Evolutionary conservation across 257 asterid species (phyloP), one percentile per base, ranked within the genome.

Genomic region (Fraxinus quadrangulata): DNA sequence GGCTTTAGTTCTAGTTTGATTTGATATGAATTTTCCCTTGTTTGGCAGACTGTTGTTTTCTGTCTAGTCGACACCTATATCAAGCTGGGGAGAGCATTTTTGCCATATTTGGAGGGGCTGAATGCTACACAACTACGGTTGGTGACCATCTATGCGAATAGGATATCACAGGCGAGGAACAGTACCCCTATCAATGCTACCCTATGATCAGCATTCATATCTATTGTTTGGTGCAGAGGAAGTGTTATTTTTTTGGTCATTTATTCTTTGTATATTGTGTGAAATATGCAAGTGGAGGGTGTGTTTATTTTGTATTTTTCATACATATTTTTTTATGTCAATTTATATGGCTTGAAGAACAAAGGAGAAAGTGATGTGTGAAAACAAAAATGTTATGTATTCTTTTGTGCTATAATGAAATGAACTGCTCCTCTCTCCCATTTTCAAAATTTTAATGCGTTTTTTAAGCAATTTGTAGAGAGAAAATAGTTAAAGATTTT

Each of bases 91-190:
- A 93, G 88, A 87, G 92, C 94, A 73, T 95, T 95, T 79, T 83
- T 93, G 86, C 99, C 99, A 47, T 90, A 93, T 80, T 76, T 95
- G 93, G 97, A 92, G 73, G 98, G 98, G 54, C 92, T 95, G 34
- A 95, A 91, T 71, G 92, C 96, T 82, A 95, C 98, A 3, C 99
- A 95, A 78, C 83, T 91, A 49, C 86, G 98, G 17, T 75, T 95
- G 86, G 99, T 95, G 79, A 95, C 98, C 26, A 93, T 95, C 67
- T 95, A 95, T 36, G 99, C 99, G 0, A 95, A 93, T 84, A 84
- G 99, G 85, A 95, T 95, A 84, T 95, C 99, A 33, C 99, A 95
- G 84, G 98, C 99, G 17, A 86, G 99, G 89, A 90, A 92, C 0
- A 97, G 99, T 51, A 74, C 93, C 6, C 92, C 97, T 2, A 85